Evolutionary conservation across 164 flowering plant species (phyloP), one percentile per base, ranked within the genome.

Genomic region (Macadamia tetraphylla): DNA sequence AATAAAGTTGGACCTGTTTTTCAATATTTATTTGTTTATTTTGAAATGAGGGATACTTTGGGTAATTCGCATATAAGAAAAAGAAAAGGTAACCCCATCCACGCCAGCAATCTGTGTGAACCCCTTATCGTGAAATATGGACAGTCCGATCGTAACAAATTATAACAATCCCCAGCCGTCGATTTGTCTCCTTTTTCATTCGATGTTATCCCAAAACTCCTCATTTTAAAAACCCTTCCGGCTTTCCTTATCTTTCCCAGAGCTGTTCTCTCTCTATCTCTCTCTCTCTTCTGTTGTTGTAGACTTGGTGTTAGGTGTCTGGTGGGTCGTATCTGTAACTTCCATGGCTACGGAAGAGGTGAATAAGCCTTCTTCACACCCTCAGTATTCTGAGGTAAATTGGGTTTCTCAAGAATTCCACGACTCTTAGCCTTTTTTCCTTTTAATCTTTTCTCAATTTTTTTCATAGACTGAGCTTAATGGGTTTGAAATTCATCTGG

Each of bases 21-120:
- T 46, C 51, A 9, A 43, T 9, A 46, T 46, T 8, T 46, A 3
- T 46, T 46, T 46, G 1, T 46, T 46, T 46, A 46, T 46, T 35
- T 35, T 35, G 5, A 35, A 35, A 35, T 23, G 23, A 23, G 23
- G 9, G 48, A 43, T 43, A 43, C 0, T 43, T 43, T 43, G 48
- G 48, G 23, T 9, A 43, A 9, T 43, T 43, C 9, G 48, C 6
- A 9, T 0, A 43, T 43, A 5, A 5, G 9, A 43, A 43, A 43
- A 43, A 5, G 9, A 43, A 43, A 43, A 43, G 48, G 48, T 5
- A 8, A 3, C 9, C 51, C 51, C 15, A 11, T 13, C 85, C 88
- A 85, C 80, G 83, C 73, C 80, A 83, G 63, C 81, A 58, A 85
- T 85, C 86, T 71, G 70, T 18, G 85, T 71, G 69, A 64, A 3